Percentiles rank a stretch among this genome's conserved stretches.
phyloP scores from a whole-genome alignment of 805 yeast genomes.

The Debaryomyces tyrocola region DNA sequence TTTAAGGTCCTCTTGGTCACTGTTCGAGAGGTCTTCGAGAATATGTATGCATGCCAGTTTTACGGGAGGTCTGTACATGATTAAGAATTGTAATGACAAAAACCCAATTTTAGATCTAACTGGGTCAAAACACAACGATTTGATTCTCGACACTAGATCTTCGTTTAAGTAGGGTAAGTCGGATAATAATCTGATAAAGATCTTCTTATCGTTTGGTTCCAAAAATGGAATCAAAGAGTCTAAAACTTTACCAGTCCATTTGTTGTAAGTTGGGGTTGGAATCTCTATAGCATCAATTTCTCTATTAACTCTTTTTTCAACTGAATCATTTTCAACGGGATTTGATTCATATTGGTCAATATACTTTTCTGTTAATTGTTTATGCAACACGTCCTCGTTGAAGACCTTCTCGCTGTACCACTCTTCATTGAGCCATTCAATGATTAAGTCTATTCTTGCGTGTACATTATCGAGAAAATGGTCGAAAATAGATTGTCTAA shows the following conservation, averaged over 20 bases:
- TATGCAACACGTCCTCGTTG: conserved; percentile 29
- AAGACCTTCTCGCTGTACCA: conserved; percentile 68
- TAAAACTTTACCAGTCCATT: conserved; percentile 69
- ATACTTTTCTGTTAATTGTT: conserved; percentile 12
- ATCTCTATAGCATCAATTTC: conserved; percentile 15
- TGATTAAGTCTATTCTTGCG: conserved; percentile 66
- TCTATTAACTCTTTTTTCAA: conserved; percentile 16
- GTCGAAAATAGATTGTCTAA: conserved; percentile 69
- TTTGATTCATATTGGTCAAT: conserved; percentile 14
- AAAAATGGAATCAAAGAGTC: conserved; percentile 82
- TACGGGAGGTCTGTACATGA: conserved; percentile 90
- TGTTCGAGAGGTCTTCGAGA: conserved; percentile 42
- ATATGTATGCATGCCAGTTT: conserved; percentile 52
- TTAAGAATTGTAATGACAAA: conserved; percentile 74
- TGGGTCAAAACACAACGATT: conserved; percentile 82
- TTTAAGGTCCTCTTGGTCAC: conserved; percentile 51
- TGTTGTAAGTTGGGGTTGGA: conserved; percentile 55
- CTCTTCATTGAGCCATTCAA: conserved; percentile 95
- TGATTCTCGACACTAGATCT: conserved; percentile 61
- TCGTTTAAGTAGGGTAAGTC: conserved; percentile 79
- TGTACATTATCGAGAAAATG: conserved; percentile 75
- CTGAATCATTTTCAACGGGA: conserved; percentile 16
- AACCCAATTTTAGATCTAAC: conserved; percentile 77
- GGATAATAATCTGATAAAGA: conserved; percentile 78
- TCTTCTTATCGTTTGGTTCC: conserved; percentile 76